Percentiles rank a stretch among this genome's conserved stretches.
Conservation (phyloP, 495 filamentous ascomycete genomes). For the Bathelium albidoporum region DNA sequence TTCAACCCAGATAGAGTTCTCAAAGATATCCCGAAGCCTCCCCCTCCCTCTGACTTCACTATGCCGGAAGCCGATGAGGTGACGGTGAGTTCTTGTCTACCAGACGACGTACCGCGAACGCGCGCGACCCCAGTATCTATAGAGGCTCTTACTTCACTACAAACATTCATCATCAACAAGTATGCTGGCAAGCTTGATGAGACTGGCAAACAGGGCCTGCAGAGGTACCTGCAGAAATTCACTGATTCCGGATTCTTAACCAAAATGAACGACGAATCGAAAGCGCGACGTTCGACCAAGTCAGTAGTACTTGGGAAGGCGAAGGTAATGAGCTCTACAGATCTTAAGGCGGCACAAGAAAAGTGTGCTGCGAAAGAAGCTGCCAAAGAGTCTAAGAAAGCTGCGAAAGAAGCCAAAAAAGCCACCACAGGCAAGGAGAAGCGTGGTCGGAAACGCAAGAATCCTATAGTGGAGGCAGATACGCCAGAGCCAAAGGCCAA, state of each 20-base stretch:
- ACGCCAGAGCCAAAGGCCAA: constrained; percentile 6
- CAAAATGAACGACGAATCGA: constrained; percentile 14
- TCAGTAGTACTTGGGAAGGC: constrained; percentile 11
- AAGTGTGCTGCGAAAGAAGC: constrained; percentile 14
- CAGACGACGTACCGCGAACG: neutral
- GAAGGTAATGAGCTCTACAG: constrained; percentile 15
- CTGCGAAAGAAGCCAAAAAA: too few species aligned
- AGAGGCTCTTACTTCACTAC: constrained; percentile 6
- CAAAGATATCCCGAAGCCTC: constrained; percentile 1
- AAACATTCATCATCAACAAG: constrained; percentile 9
- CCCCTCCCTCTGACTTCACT: too few species aligned
- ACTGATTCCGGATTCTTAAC: too few species aligned
- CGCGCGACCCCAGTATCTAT: too few species aligned
- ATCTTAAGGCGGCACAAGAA: constrained; percentile 10
- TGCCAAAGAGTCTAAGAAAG: too few species aligned
- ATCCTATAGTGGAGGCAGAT: neutral
- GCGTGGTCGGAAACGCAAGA: neutral
- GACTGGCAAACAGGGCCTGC: constrained; percentile 11
- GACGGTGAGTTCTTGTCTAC: neutral
- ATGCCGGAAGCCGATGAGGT: neutral
- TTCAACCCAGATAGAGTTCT: constrained; percentile 7
- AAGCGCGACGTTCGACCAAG: constrained; percentile 11
- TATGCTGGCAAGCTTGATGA: too few species aligned
- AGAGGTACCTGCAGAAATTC: constrained; percentile 7
- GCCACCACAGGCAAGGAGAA: neutral